Evolutionary conservation across 129 eudicot species (phyloP).

Genomic region (Artemisia argyi): DNA sequence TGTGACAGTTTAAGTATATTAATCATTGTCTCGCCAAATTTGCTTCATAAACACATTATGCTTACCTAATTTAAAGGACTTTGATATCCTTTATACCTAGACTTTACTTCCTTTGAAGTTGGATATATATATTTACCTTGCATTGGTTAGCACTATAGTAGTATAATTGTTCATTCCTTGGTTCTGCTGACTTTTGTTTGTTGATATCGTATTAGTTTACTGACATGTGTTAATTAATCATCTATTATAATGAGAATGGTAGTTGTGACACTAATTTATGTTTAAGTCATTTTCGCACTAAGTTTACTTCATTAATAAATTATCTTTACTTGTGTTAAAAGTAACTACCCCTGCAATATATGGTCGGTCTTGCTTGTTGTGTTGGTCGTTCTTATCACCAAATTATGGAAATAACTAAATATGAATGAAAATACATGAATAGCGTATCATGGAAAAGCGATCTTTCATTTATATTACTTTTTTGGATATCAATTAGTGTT

Average conservation of each 20-base stretch:
- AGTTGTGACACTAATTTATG: background rate
- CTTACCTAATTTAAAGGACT: background rate
- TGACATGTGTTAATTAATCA: background rate
- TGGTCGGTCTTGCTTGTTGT: background rate
- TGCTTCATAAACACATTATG: background rate
- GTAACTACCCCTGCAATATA: background rate
- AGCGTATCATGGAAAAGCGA: background rate
- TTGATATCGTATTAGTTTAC: background rate
- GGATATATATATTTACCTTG: no score
- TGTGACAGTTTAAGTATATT: background rate
- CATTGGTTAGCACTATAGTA: background rate
- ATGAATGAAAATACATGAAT: background rate
- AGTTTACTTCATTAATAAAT: background rate
- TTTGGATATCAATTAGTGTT: no score
- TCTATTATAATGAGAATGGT: constrained; percentile 14
- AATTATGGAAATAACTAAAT: background rate
- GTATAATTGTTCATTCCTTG: constrained; percentile 15
- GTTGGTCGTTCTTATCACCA: background rate
- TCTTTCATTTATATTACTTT: no score
- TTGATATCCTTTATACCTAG: no score
- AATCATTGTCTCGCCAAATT: constrained; percentile 1
- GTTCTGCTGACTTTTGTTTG: constrained; percentile 14
- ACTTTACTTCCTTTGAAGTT: no score
- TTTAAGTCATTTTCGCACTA: background rate
- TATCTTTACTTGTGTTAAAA: background rate